Base-by-base conservation (phyloP, 352 stramenopile species). In the Phytophthora crassamura region DNA sequence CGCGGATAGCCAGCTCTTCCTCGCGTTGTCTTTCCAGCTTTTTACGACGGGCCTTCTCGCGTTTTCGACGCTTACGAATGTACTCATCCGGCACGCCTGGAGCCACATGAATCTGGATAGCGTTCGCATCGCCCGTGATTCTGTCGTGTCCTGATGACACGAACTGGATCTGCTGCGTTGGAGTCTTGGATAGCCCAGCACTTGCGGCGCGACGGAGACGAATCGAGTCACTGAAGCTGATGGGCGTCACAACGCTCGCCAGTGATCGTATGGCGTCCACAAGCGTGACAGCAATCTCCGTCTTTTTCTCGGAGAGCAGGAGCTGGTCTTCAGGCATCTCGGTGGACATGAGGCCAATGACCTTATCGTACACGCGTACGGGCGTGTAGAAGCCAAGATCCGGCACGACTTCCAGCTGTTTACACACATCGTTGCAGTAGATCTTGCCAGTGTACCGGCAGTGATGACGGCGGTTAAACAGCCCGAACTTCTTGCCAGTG, bases 401-500 rank as follows among this genome's bases (percentile, higher is more conserved):
- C 4, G 88, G 88, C 14, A 96, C 85, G n/a, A 79, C 77, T 51
- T 89, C 82, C 15, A 95, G 56, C 34, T 91, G 79, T 43, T 87
- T 91, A 65, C 80, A 93, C 25, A 93, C 77, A 34, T 96, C 88
- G 45, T 84, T 88, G 64, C 84, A 89, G 67, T 95, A 97, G 25
- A 96, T 89, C 54, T 91, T 93, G 12, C 89, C 89, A 30, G 82
- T 91, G 61, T 92, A 91, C 0, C 90, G 82, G 40, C 90, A 97
- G 54, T 97, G 90, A 58, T 97, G 90, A 11, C 90, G 84, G 4
- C 89, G 84, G 50, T 90, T 91, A 33, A 97, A 97, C 12, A 97
- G 60, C 3, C 83, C 83, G 68, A 97, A 97, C 55, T 96, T 95
- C 56, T 88, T 90, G 20, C 88, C 84, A 22, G 89, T 96, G 9